Percentiles rank a stretch among this genome's conserved stretches.
These are phyloP conservation scores for Aspergillus thermomutatus DNA, from an alignment of 2,329 filamentous ascomycete genomes.

Conservation along the genomic window DNA sequence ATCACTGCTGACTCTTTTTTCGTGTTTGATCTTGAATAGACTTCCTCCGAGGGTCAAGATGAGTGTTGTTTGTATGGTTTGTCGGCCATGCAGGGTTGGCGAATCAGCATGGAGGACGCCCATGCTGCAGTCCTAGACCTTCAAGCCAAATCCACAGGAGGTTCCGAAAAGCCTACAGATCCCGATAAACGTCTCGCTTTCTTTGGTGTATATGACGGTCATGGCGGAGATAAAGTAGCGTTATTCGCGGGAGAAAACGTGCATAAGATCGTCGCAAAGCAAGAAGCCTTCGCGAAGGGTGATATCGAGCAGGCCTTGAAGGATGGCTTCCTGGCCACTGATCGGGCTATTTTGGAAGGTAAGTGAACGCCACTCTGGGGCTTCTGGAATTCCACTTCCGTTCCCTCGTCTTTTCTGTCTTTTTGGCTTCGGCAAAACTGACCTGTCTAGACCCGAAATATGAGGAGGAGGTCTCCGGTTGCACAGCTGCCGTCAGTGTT, in stretches of 20 bases:
- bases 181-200: constrained; percentile 78
- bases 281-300: constrained; percentile 86
- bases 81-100: constrained; percentile 99
- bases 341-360: constrained; percentile 95
- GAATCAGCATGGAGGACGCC: constrained; percentile 99
- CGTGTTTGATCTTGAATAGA: constrained; percentile 48
- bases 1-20: constrained; percentile 9
- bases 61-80: constrained; percentile 89
- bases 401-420: background rate
- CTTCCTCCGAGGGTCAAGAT: constrained; percentile 87
- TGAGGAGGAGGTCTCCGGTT: constrained; percentile 96
- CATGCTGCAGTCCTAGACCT: constrained; percentile 89
- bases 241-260: constrained; percentile 89
- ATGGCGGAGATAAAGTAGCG: constrained; percentile 95
- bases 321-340: constrained; percentile 94
- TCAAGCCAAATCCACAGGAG: constrained; percentile 54
- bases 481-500: constrained; percentile 88
- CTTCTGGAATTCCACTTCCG: background rate
- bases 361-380: constrained; percentile 32
- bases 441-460: constrained; percentile 77
- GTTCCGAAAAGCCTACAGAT: constrained; percentile 57
- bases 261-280: constrained; percentile 90
- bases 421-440: constrained; percentile 9
- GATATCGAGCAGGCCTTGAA: constrained; percentile 95
- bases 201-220: constrained; percentile 97